Evolutionary conservation across 1,139 yeast species (phyloP), one percentile per base, ranked within the genome.

Genomic region (Blastobotrys proliferans): DNA sequence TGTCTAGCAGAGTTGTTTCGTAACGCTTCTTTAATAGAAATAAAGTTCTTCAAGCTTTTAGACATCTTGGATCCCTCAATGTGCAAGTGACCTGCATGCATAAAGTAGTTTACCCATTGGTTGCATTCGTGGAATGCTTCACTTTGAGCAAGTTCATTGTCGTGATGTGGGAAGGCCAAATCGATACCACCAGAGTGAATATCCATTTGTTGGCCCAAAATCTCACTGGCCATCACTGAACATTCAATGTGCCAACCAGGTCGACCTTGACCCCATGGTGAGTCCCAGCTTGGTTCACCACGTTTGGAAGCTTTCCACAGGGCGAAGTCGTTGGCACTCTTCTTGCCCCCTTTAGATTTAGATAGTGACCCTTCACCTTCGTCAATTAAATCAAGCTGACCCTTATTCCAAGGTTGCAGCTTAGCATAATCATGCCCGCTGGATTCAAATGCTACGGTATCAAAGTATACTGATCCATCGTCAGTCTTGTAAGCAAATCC

Each of bases 161-260:
- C 99, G 66, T 92, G 99, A 63, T 92, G 99, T n/a, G 99, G 99
- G 72, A 92, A 94, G 24, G 97, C 96, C 58, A 92, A 75, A 66
- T 92, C 99, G 48, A 92, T 79, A 52, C 98, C 99, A 45, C 99
- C 98, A 18, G 95, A 82, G 63, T 92, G 99, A 53, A 92, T 87
- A 66, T 92, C 99, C 74, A 94, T 83, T 46, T 75, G 74, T 27
- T 76, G 67, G 1, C 97, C 97, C 34, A 85, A 73, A 38, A 88
- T 76, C 56, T 88, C 95, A 42, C 92, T 77, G 1, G 98, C 98
- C 99, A 92, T 92, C 13, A 92, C 98, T 5, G 97, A 88, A 73
- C 99, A 92, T 67, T 92, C 99, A 64, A 92, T 92, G 63, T 92
- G 99, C 99, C 99, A 92, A 2, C 99, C 99, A 3, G 99, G 99